Conservation (phyloP, 2,329 filamentous ascomycete genomes). For the Diplodia mutila region DNA sequence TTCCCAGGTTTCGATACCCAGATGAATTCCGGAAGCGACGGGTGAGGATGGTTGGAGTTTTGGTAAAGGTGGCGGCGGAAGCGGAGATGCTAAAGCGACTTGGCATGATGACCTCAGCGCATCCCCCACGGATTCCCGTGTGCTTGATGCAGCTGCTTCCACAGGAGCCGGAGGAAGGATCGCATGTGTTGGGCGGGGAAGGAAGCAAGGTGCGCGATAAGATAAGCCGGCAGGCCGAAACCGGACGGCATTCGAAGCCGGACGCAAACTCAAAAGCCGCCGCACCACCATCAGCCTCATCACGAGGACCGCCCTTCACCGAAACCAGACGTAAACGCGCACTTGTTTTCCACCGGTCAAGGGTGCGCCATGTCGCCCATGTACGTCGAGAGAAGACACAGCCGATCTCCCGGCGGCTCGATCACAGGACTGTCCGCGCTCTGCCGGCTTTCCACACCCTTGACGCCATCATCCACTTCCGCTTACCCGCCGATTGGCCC, state of each 20-base stretch:
- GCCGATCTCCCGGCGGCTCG: constrained; percentile 17
- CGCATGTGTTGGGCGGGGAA: neutral
- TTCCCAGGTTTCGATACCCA: neutral
- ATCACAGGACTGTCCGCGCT: constrained; percentile 7
- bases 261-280: neutral
- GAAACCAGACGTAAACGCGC: neutral
- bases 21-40: neutral
- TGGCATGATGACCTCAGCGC: neutral
- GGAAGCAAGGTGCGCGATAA: neutral
- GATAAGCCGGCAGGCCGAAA: neutral
- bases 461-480: neutral
- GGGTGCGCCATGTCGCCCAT: neutral
- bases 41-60: neutral
- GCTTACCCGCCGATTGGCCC: neutral
- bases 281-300: neutral
- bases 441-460: neutral
- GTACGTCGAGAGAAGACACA: neutral
- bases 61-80: neutral
- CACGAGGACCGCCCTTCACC: neutral
- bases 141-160: neutral
- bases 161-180: neutral
- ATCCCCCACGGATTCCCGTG: neutral
- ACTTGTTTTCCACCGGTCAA: neutral
- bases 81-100: neutral
- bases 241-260: neutral